A percentile compares a stretch with the other conserved stretches of the same genome.
Evolutionary conservation across 768 basidiomycete genomes (phyloP).

Genomic region (Plicaturopsis crispa): DNA sequence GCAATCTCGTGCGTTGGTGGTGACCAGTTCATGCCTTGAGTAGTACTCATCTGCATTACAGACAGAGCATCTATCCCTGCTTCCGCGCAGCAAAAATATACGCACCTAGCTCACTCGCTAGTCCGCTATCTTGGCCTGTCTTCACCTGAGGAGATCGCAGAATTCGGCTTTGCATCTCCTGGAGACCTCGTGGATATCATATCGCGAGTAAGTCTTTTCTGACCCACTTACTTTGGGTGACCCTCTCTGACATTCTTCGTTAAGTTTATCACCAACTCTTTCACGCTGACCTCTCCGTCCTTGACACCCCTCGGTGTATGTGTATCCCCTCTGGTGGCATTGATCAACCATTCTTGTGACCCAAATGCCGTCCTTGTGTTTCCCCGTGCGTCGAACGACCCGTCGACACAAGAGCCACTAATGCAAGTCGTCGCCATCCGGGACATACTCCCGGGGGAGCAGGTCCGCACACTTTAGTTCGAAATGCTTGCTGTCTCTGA

Average conservation of each 20-base stretch:
- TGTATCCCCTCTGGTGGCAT: slow-evolving; percentile 72
- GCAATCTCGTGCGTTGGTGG: slow-evolving; percentile 60
- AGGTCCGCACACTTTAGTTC: slow-evolving; percentile 39
- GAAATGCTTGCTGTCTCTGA: no score
- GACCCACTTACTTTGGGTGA: background rate
- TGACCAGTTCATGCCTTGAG: background rate
- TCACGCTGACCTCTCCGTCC: slow-evolving; percentile 74
- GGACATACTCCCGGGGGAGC: slow-evolving; percentile 55
- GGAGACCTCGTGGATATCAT: slow-evolving; percentile 63
- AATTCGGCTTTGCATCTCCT: slow-evolving; percentile 48
- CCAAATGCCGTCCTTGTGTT: slow-evolving; percentile 93
- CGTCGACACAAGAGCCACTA: slow-evolving; percentile 39
- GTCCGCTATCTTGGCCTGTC: slow-evolving; percentile 61
- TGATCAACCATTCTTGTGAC: slow-evolving; percentile 84
- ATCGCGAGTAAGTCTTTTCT: slow-evolving; percentile 48
- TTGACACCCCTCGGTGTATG: slow-evolving; percentile 78
- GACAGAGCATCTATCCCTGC: slow-evolving; percentile 50
- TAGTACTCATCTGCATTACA: slow-evolving; percentile 17
- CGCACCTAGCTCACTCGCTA: slow-evolving; percentile 67
- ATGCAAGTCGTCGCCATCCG: slow-evolving; percentile 71
- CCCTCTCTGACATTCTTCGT: slow-evolving; percentile 5
- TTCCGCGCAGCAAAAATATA: slow-evolving; percentile 45
- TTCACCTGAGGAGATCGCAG: slow-evolving; percentile 49
- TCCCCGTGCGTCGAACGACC: slow-evolving; percentile 41
- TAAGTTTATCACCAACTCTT: slow-evolving; percentile 89